A percentile compares a stretch with the other conserved stretches of the same genome.
These are phyloP conservation scores for Debaryomyces subglobosus DNA, from an alignment of 1,139 yeast species.

Conservation along the genomic window DNA sequence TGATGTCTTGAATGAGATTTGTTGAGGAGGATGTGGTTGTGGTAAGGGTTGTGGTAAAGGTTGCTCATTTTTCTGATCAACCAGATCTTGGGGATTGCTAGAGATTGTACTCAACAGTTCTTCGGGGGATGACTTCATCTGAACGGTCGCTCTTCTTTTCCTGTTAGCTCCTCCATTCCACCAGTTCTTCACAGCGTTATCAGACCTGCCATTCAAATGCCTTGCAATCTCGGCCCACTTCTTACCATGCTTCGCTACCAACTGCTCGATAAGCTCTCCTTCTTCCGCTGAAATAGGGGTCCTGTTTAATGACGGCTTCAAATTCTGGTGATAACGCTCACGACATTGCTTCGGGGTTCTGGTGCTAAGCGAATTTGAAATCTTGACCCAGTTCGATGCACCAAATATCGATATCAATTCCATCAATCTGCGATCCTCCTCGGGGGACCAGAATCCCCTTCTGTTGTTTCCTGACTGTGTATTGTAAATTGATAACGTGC, in stretches of 20 bases:
- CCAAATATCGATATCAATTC: conserved; percentile 74
- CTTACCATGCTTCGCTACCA: conserved; percentile 81
- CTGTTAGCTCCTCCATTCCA: conserved; percentile 94
- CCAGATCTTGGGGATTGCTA: background rate
- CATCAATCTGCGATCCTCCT: conserved; percentile 74
- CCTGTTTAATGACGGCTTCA: conserved; percentile 81
- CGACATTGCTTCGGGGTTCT: conserved; percentile 92
- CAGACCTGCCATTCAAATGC: conserved; percentile 83
- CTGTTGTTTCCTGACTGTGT: conserved; percentile 19
- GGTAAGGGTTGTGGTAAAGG: conserved; percentile 11
- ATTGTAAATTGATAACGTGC: background rate
- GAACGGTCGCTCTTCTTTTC: conserved; percentile 55
- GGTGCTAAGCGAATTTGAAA: conserved; percentile 70
- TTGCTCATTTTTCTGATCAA: background rate
- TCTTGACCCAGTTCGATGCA: conserved; percentile 91
- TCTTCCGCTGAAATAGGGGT: conserved; percentile 85
- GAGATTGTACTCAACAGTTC: background rate
- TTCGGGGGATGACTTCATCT: background rate
- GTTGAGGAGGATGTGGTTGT: conserved; percentile 12
- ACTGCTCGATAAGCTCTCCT: conserved; percentile 76
- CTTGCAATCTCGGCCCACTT: conserved; percentile 95
- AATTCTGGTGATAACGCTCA: conserved; percentile 88
- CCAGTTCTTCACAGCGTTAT: conserved; percentile 94
- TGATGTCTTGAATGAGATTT: conserved; percentile 42
- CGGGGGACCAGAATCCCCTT: conserved; percentile 90